A percentile compares a stretch with the other conserved stretches of the same genome.
These are phyloP conservation scores for Sporothrix sp. DNA, from an alignment of 2,329 filamentous ascomycete species.

Conservation along the genomic window DNA sequence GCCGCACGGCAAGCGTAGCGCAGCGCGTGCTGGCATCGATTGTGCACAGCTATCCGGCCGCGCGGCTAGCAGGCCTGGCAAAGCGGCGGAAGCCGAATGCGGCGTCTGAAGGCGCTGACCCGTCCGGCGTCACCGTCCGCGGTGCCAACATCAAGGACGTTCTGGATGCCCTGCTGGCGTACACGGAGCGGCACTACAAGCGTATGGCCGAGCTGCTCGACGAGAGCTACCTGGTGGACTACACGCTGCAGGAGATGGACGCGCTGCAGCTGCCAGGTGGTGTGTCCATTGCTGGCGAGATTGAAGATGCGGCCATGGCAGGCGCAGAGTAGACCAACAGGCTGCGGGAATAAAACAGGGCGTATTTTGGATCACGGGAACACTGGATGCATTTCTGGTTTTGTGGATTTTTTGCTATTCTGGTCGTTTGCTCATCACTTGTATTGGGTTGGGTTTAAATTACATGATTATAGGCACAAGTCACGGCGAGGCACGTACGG, in stretches of 20 bases:
- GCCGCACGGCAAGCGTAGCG: constrained; percentile 71
- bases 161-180: constrained; percentile 74
- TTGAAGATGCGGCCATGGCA: constrained; percentile 20
- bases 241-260: constrained; percentile 90
- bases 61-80: constrained; percentile 60
- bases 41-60: constrained; percentile 70
- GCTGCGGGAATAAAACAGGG: too few species aligned
- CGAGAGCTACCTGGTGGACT: constrained; percentile 90
- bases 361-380: too few species aligned
- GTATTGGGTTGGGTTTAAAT: too few species aligned
- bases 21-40: constrained; percentile 76
- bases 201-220: constrained; percentile 83
- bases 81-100: constrained; percentile 22
- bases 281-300: constrained; percentile 17
- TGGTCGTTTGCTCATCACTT: too few species aligned
- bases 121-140: constrained; percentile 29
- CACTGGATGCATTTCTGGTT: too few species aligned
- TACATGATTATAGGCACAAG: too few species aligned
- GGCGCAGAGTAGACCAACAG: constrained; percentile 9
- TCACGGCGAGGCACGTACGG: too few species aligned
- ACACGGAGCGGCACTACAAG: constrained; percentile 88
- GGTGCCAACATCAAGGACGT: constrained; percentile 63
- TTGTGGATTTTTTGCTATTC: too few species aligned
- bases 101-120: constrained; percentile 14
- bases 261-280: constrained; percentile 39